Evolutionary conservation across 495 filamentous ascomycete genomes (phyloP), one percentile per base, ranked within the genome.

Genomic region (Daldinia childiae): DNA sequence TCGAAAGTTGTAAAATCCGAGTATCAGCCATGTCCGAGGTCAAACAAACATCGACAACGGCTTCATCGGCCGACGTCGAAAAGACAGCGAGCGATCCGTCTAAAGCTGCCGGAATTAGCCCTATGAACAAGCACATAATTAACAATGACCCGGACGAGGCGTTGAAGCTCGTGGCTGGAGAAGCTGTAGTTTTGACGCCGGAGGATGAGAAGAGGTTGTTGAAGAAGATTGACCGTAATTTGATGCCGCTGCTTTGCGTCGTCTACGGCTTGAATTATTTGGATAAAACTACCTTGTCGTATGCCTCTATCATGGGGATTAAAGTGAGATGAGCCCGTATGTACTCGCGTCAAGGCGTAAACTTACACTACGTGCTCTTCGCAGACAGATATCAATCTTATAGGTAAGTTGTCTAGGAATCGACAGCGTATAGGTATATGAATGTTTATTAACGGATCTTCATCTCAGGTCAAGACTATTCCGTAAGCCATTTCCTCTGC

Each of bases 241-340:
- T 91, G 64, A 88, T 91, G 86, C 89, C 89, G 0, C 82, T 81
- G 38, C 72, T 91, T 74, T 91, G 88, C 60, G 73, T 86, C 43
- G 81, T 90, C 7, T 90, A 91, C 64, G 87, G 87, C 6, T 84
- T 91, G 79, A 88, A 90, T 67, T 91, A 84, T 73, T 75, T 90
- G 14, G 89, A 91, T 73, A 91, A 90, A 76, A 90, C 87, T 0
- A 90, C 88, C 1, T 72, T 91, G 2, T 89, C 87, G 0, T 90
- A 90, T 69, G 87, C 88, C 8, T 87, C 83, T 64, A 70, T 91
- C 24, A 89, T 90, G 87, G 88, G 88, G 0, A 80, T 91, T 26
- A 84, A 84, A 71, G 82, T 76, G 27, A 69, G 76, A 59, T 56
- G 11, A 54, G 3, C 86, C 6, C 60, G 68, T 7, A 75, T 59